Base-by-base conservation (phyloP, 257 asterid genomes). In the Verbascum thapsus region DNA sequence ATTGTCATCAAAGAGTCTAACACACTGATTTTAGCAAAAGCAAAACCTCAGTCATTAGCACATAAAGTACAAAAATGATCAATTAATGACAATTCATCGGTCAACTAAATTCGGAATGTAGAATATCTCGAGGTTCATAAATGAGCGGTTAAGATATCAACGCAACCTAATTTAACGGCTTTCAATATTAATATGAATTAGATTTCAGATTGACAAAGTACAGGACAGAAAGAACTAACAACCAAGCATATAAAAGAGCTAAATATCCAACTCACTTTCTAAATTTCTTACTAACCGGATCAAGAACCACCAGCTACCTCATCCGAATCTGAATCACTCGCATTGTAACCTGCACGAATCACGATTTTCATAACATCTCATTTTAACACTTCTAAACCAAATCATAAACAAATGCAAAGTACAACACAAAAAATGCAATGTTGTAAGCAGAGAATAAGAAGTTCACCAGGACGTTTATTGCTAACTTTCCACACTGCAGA, bases 261-360 rank as follows among this genome's bases (percentile, higher is more conserved):
- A 63, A 9, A 61, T 30, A 20, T 34, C n/a, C 53, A 45, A 64
- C 82, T 63, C 60, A 82, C 85, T 72, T 61, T 65, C 60, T 38
- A 60, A 53, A 38, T n/a, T 26, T 26, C 32, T 1, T 1, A 26
- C 32, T 2, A 26, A 26, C 5, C 32, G 3, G 13, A 67, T 81
- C 85, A 82, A 41, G 81, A 70, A 11, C 67, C 78, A 48, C 35
- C 70, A 10, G 32, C 69, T 22, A 53, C 30, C 51, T 84, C 80
- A 65, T 88, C 91, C 7, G 94, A 82, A 77, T 87, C 94, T 0
- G 94, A 88, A 73, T 88, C 96, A 58, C 96, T 88, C 20, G 85
- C 91, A 70, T 81, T 88, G 70, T 88, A 88, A 67, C 96, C 96
- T 88, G 72, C 18, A 65, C 55, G 20, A 40, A 19, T 38, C 69